A percentile compares a stretch with the other conserved stretches of the same genome.
phyloP scores from a whole-genome alignment of 495 filamentous ascomycete species.

The Pseudomonodictys pantanalensis region DNA sequence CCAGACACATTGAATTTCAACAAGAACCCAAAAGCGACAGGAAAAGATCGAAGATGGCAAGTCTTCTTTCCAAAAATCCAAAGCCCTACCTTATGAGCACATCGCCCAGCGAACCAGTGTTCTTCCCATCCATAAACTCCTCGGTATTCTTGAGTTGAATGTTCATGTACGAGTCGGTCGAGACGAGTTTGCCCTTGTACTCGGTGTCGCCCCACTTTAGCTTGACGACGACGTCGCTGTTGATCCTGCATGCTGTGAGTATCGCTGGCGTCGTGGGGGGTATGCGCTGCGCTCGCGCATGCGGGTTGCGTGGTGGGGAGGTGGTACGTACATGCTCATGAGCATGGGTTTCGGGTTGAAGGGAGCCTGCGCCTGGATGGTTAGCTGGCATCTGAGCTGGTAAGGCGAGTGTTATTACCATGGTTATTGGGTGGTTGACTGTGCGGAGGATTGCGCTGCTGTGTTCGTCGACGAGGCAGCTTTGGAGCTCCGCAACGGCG shows the following conservation, averaged over 20 bases:
- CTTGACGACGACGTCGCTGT: slow-evolving; percentile 82
- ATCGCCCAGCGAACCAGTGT: slow-evolving; percentile 76
- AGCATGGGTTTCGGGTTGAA: slow-evolving; percentile 89
- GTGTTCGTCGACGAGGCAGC: too few species aligned
- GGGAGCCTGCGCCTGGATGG: too few species aligned
- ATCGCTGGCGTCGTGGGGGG: too few species aligned
- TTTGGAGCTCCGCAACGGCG: too few species aligned
- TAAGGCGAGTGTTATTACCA: slow-evolving; percentile 5
- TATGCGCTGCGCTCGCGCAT: neutral
- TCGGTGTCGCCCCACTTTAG: slow-evolving; percentile 98
- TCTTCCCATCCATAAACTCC: slow-evolving; percentile 88
- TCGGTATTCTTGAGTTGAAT: slow-evolving; percentile 84
- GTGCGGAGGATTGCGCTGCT: neutral
- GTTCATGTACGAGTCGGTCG: slow-evolving; percentile 98
- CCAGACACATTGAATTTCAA: too few species aligned
- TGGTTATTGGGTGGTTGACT: slow-evolving; percentile 2
- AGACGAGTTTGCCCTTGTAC: slow-evolving; percentile 88
- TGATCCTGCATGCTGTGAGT: slow-evolving; percentile 74
- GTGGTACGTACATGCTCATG: slow-evolving; percentile 68
- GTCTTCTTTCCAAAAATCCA: too few species aligned
- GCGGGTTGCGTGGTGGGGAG: slow-evolving; percentile 2
- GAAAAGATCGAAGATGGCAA: too few species aligned
- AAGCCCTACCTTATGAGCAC: slow-evolving; percentile 94
- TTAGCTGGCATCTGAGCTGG: slow-evolving; percentile 11
- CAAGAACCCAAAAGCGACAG: too few species aligned